phyloP scores from a whole-genome alignment of 352 stramenopile genomes.

The Globisporangium perplexum region DNA sequence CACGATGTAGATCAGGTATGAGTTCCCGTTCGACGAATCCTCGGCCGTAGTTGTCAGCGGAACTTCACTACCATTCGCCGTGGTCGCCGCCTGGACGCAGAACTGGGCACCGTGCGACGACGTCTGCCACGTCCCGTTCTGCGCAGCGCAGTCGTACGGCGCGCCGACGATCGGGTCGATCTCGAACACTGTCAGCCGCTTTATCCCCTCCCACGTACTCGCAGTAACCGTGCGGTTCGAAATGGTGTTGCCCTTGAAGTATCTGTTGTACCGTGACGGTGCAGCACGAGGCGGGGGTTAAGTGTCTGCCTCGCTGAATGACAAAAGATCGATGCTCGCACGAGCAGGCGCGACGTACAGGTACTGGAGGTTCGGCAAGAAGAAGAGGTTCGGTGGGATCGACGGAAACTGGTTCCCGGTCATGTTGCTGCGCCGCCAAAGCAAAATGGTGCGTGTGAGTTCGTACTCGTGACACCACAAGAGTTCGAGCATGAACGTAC shows the following conservation, averaged over 20 bases:
- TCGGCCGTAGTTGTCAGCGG: slow-evolving; percentile 10
- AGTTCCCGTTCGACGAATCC: slow-evolving; percentile 26
- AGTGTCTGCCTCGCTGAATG: no score
- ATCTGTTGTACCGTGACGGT: slow-evolving; percentile 13
- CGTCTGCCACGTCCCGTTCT: slow-evolving; percentile 31
- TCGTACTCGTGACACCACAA: not conserved
- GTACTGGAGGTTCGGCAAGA: slow-evolving; percentile 35
- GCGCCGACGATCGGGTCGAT: slow-evolving; percentile 21
- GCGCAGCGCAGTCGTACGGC: slow-evolving; percentile 23
- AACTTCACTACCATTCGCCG: slow-evolving; percentile 5
- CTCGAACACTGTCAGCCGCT: slow-evolving; percentile 37
- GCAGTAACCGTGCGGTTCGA: slow-evolving; percentile 37
- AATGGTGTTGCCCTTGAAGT: slow-evolving; percentile 36
- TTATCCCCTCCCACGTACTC: slow-evolving; percentile 32
- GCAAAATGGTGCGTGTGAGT: not conserved
- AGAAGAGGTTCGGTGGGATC: slow-evolving; percentile 31
- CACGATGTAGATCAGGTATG: slow-evolving; percentile 36
- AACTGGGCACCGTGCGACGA: slow-evolving; percentile 29
- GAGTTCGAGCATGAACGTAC: slow-evolving; percentile 3
- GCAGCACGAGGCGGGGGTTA: no score
- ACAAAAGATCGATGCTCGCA: not conserved
- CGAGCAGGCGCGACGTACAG: slow-evolving; percentile 34
- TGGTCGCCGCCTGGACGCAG: slow-evolving; percentile 25
- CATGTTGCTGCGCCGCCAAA: slow-evolving; percentile 25
- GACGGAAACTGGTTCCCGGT: slow-evolving; percentile 28